phyloP scores from a whole-genome alignment of 2,329 filamentous ascomycete genomes.

The Curvularia eragrostidis region DNA sequence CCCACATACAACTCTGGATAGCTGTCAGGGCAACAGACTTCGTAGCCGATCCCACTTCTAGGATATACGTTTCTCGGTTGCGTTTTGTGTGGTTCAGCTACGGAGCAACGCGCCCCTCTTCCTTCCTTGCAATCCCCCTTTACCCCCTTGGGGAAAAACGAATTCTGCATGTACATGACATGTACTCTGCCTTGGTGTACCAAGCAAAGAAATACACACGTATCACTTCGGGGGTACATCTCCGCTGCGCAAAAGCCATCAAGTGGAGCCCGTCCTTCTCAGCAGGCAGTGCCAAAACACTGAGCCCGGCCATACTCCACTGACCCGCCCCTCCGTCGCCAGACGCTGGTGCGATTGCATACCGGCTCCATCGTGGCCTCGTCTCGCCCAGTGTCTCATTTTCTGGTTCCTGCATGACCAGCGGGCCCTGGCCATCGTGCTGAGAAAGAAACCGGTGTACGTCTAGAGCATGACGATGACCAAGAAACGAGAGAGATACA shows the following conservation, averaged over 20 bases:
- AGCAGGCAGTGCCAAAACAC: not conserved
- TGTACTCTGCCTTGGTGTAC: not conserved
- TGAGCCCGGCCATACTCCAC: not conserved
- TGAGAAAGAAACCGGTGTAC: conserved; percentile 7
- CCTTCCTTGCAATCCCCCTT: not conserved
- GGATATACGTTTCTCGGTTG: not conserved
- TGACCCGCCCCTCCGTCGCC: not conserved
- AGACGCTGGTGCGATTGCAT: conserved; percentile 1
- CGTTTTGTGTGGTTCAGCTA: not conserved
- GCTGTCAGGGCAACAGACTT: conserved; percentile 1
- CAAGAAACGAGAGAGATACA: conserved; percentile 1
- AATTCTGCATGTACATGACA: not conserved
- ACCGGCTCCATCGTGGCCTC: not conserved
- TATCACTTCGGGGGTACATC: not conserved
- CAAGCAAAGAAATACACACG: not conserved
- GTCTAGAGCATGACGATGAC: conserved; percentile 1
- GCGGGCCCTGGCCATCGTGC: not conserved
- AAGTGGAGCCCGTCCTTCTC: not conserved
- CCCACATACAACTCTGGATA: not conserved
- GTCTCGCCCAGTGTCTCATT: not conserved
- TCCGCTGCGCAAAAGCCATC: not conserved
- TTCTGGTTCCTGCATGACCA: conserved; percentile 6
- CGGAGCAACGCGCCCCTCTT: not conserved
- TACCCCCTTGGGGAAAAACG: not conserved
- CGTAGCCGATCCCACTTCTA: not conserved